Base-by-base conservation (phyloP, 192 early-diverging fungal species). In the Lobulomyces angularis region DNA sequence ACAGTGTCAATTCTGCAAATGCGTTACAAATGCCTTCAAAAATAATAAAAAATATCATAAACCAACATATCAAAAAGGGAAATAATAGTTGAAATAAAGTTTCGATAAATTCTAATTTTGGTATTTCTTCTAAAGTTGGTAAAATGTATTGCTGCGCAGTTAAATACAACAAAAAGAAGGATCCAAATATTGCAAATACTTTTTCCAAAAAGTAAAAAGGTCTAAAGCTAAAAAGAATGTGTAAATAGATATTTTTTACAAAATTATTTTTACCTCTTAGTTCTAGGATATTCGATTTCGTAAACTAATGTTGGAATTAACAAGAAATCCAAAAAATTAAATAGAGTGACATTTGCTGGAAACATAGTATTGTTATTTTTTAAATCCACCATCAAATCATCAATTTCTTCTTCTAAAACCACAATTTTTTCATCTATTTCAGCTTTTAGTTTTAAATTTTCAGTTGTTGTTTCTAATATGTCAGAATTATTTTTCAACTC, bases 1-100 rank as follows among this genome's bases (percentile, higher is more conserved):
- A 77, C 65, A 70, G 55, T 24, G 84, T 94, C 11, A 97, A 59
- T 50, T 97, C 90, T 25, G 90, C 93, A 67, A 97, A 97, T 21
- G 77, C 84, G 55, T 94, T 92, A 62, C 86, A 82, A 43, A 97
- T 88, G 50, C 82, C 53, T 44, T 97, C 93, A 58, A 97, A 97
- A 21, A 90, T 90, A 55, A 94, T 84, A 51, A 83, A 90, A 48
- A 97, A 97, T 31, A 91, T 71, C 34, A 97, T 62, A 21, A 94
- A 54, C 63, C 86, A 97, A 58, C 81, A 80, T 18, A 88, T 69
- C 75, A 90, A 88, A 47, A 92, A 90, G 19, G 93, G 90, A 27
- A 86, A 70, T 51, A 90, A 55, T 32, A 97, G 64, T 35, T 80
- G 62, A 21, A 77, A 31, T 0, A 77, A 46, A 12, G 67, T 56